These are phyloP conservation scores for Trichoderma gamsii DNA, from an alignment of 495 filamentous ascomycete species.

Conservation along the genomic window DNA sequence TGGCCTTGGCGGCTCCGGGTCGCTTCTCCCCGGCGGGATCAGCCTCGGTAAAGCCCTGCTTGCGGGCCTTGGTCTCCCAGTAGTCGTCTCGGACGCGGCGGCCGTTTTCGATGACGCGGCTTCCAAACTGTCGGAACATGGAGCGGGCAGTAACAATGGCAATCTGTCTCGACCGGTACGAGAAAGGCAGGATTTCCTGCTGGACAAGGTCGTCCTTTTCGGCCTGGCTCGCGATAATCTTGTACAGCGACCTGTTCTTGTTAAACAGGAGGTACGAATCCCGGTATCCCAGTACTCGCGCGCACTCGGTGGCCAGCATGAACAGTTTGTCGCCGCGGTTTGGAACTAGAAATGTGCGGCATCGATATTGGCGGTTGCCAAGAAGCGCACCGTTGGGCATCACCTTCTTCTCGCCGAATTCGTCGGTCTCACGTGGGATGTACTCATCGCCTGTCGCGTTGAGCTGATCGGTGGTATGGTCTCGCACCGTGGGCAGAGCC, in stretches of 20 bases:
- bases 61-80: constrained; percentile 93
- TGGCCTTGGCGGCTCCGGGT: constrained; percentile 81
- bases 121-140: constrained; percentile 99
- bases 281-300: constrained; percentile 86
- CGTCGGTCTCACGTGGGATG: constrained; percentile 87
- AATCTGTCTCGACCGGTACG: constrained; percentile 95
- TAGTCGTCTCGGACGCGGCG: constrained; percentile 94
- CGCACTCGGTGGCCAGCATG: constrained; percentile 98
- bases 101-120: constrained; percentile 82
- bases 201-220: constrained; percentile 96
- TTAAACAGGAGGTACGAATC: constrained; percentile 99
- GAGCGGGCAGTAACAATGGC: constrained; percentile 97
- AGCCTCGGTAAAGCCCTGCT: constrained; percentile 97
- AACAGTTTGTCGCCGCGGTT: constrained; percentile 88
- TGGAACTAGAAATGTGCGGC: constrained; percentile 88
- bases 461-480: constrained; percentile 96
- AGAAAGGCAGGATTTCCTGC: constrained; percentile 94
- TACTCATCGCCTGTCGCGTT: constrained; percentile 93
- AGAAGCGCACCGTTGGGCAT: constrained; percentile 71
- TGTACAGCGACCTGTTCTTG: constrained; percentile 95
- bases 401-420: constrained; percentile 90
- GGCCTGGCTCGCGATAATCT: constrained; percentile 93
- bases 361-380: constrained; percentile 82
- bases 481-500: constrained; percentile 88
- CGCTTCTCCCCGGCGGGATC: constrained; percentile 95